Conservation (phyloP, 78 protist species). For the Dictyostelium citrinum region DNA sequence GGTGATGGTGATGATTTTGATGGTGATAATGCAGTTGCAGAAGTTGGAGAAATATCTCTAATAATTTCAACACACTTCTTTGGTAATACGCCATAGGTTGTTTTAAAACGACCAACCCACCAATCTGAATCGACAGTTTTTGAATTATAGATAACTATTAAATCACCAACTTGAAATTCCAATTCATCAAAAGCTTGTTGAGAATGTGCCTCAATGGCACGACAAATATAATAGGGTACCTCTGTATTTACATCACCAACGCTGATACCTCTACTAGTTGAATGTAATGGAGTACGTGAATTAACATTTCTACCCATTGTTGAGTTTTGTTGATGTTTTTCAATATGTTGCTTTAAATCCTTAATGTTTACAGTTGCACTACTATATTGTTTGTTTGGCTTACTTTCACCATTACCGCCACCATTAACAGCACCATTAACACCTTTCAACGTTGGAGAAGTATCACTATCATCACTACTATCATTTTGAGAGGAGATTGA, state of each 20-base stretch:
- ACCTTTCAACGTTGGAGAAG: background rate
- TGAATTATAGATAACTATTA: slow-evolving; percentile 26
- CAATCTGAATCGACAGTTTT: slow-evolving; percentile 36
- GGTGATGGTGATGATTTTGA: background rate
- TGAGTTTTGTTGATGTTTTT: background rate
- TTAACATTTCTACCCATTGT: background rate
- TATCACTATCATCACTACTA: background rate
- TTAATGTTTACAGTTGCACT: slow-evolving; percentile 3
- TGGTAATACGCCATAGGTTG: slow-evolving; percentile 33
- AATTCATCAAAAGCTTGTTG: slow-evolving; percentile 43
- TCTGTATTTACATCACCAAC: slow-evolving; percentile 27
- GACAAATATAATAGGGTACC: slow-evolving; percentile 33
- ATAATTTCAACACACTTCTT: slow-evolving; percentile 62
- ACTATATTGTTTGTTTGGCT: background rate
- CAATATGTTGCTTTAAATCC: background rate
- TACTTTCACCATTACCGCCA: background rate
- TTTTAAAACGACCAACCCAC: slow-evolving; percentile 59
- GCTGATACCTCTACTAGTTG: background rate
- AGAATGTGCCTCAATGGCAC: background rate
- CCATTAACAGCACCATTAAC: background rate
- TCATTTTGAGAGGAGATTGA: background rate
- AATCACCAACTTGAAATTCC: slow-evolving; percentile 14
- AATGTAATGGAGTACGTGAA: background rate
- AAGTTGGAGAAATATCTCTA: slow-evolving; percentile 30
- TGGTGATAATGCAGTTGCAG: background rate